Conservation (phyloP, 2,329 filamentous ascomycete species). For the Fusarium camptoceras region DNA sequence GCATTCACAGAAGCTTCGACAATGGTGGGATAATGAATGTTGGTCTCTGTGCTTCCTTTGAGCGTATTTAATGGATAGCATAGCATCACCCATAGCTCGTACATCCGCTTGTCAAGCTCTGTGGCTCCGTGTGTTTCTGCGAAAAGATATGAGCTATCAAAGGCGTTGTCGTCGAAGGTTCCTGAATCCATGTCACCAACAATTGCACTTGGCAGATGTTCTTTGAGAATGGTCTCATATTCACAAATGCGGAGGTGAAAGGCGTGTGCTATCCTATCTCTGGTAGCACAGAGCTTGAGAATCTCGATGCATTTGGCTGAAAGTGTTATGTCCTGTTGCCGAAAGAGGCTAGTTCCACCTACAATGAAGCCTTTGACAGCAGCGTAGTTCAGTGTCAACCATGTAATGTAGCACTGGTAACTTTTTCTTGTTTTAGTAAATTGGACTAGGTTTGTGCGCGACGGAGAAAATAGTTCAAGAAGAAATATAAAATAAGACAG, state of each 20-base stretch:
- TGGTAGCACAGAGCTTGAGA: neutral
- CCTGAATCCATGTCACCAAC: accelerated
- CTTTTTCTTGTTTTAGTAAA: neutral
- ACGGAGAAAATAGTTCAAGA: accelerated
- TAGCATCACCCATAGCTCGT: neutral
- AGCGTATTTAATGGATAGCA: neutral
- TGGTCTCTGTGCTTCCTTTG: accelerated
- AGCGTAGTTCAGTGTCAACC: neutral
- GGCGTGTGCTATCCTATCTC: neutral
- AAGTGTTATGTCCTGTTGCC: neutral
- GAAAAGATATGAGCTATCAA: neutral
- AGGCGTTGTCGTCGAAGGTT: accelerated
- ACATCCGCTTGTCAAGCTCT: neutral
- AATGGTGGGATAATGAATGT: neutral
- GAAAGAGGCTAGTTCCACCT: accelerated
- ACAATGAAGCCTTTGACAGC: neutral
- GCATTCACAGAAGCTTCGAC: neutral
- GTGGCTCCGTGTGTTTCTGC: accelerated
- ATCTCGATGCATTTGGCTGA: neutral
- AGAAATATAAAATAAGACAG: accelerated
- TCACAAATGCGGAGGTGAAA: neutral
- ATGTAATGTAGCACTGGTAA: neutral
- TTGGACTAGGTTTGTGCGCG: neutral
- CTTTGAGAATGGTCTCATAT: neutral
- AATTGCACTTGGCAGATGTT: accelerated